These are phyloP conservation scores for Tylopilus balloui DNA, from an alignment of 768 basidiomycete species.

Conservation along the genomic window DNA sequence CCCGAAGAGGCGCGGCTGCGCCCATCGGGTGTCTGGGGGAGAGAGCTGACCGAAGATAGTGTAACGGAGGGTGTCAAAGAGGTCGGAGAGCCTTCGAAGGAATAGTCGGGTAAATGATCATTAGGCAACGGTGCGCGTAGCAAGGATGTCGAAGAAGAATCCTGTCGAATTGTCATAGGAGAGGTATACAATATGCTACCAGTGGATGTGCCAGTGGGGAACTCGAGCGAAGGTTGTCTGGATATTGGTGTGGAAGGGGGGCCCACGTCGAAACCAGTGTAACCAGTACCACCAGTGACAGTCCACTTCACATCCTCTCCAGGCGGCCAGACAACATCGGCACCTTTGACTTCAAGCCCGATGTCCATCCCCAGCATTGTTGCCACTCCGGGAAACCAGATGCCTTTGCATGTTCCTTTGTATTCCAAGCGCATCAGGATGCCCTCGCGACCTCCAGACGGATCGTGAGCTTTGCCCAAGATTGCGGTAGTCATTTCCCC, in stretches of 20 bases:
- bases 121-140: conserved; percentile 71
- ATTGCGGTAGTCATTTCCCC: conserved; percentile 63
- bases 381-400: conserved; percentile 83
- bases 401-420: conserved; percentile 65
- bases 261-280: conserved; percentile 66
- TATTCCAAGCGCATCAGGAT: conserved; percentile 64
- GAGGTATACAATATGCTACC: conserved; percentile 20
- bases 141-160: conserved; percentile 50
- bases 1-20: conserved; percentile 39
- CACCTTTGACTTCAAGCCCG: conserved; percentile 61
- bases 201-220: conserved; percentile 24
- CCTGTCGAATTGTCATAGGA: conserved; percentile 32
- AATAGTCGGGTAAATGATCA: conserved; percentile 63
- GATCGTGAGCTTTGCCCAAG: conserved; percentile 44
- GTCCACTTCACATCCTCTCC: conserved; percentile 52
- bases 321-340: conserved; percentile 63
- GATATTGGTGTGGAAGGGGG: conserved; percentile 36
- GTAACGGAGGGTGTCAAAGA: conserved; percentile 44
- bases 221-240: conserved; percentile 49
- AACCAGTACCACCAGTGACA: conserved; percentile 59
- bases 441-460: conserved; percentile 43
- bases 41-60: conserved; percentile 38
- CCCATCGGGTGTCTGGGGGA: conserved; percentile 30
- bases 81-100: conserved; percentile 62
- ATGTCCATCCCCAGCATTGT: conserved; percentile 78